A percentile compares a stretch with the other conserved stretches of the same genome.
These are phyloP conservation scores for Ceratocystis huliohia DNA, from an alignment of 2,329 filamentous ascomycete genomes.

Conservation along the genomic window DNA sequence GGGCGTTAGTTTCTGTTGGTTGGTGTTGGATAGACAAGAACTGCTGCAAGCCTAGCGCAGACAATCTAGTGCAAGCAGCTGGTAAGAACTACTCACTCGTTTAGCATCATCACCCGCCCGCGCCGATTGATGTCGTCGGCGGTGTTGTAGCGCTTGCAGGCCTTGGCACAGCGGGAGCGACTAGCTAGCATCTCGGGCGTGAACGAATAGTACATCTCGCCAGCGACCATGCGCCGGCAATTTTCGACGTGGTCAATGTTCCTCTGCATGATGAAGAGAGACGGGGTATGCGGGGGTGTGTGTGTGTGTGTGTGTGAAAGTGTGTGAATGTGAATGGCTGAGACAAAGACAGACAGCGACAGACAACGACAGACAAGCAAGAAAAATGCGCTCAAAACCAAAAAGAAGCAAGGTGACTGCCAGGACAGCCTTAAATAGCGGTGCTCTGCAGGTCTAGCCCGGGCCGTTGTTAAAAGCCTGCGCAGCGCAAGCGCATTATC, in stretches of 20 bases:
- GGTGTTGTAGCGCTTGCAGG: conserved; percentile 51
- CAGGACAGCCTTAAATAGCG: no score
- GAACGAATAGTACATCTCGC: conserved; percentile 65
- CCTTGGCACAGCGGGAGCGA: conserved; percentile 48
- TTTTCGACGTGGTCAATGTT: conserved; percentile 16
- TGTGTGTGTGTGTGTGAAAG: background rate
- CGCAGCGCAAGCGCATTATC: no score
- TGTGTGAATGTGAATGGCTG: background rate
- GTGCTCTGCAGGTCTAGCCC: no score
- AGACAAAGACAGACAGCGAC: background rate
- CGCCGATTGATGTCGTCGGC: conserved; percentile 47
- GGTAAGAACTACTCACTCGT: conserved; percentile 43
- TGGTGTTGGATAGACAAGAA: background rate
- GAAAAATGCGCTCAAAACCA: background rate
- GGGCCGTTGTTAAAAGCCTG: no score
- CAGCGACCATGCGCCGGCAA: conserved; percentile 42
- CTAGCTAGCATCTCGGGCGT: conserved; percentile 52
- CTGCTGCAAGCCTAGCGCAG: background rate
- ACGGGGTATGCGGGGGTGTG: background rate
- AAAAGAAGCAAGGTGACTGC: no score
- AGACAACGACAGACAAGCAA: background rate
- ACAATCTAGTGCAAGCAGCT: no score
- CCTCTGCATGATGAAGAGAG: background rate
- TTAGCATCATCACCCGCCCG: conserved; percentile 53
- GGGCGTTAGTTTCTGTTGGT: background rate